These are phyloP conservation scores for Warburgia ugandensis DNA, from an alignment of 164 flowering plant species.

Conservation along the genomic window DNA sequence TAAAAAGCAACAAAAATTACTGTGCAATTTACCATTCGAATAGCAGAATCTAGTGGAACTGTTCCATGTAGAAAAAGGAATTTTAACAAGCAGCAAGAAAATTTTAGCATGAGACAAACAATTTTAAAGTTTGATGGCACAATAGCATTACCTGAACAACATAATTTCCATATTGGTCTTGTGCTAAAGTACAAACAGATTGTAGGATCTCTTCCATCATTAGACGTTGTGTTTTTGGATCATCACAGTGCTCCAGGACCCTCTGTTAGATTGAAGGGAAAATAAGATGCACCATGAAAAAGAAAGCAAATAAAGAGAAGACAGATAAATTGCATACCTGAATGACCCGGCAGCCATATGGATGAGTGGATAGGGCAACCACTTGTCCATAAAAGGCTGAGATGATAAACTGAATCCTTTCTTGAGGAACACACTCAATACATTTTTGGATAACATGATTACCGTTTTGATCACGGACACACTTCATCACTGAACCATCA, in stretches of 20 bases:
- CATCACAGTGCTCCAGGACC: slow-evolving; percentile 81
- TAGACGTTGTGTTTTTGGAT: slow-evolving; percentile 47
- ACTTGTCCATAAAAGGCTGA: slow-evolving; percentile 82
- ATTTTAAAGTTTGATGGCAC: background rate
- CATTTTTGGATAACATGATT: slow-evolving; percentile 96
- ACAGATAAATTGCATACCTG: slow-evolving; percentile 43
- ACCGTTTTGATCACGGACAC: slow-evolving; percentile 97
- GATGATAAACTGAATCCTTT: slow-evolving; percentile 68
- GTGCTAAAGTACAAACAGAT: slow-evolving; percentile 65
- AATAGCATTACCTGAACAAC: slow-evolving; percentile 98
- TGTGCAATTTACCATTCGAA: too few relatives aligned
- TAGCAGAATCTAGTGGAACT: too few relatives aligned
- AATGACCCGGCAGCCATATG: slow-evolving; percentile 94
- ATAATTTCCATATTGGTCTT: slow-evolving; percentile 94
- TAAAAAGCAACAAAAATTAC: too few relatives aligned
- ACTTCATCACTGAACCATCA: slow-evolving; percentile 79
- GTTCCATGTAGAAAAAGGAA: too few relatives aligned
- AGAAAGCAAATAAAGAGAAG: background rate
- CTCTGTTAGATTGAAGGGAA: slow-evolving; percentile 40
- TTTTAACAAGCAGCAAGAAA: too few relatives aligned
- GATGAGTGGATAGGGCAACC: slow-evolving; percentile 72
- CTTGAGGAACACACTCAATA: slow-evolving; percentile 86
- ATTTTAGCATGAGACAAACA: too few relatives aligned
- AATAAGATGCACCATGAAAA: background rate
- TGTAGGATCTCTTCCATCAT: slow-evolving; percentile 87